These are phyloP conservation scores for Thelonectria rubi DNA, from an alignment of 2,329 filamentous ascomycete species.

Conservation along the genomic window DNA sequence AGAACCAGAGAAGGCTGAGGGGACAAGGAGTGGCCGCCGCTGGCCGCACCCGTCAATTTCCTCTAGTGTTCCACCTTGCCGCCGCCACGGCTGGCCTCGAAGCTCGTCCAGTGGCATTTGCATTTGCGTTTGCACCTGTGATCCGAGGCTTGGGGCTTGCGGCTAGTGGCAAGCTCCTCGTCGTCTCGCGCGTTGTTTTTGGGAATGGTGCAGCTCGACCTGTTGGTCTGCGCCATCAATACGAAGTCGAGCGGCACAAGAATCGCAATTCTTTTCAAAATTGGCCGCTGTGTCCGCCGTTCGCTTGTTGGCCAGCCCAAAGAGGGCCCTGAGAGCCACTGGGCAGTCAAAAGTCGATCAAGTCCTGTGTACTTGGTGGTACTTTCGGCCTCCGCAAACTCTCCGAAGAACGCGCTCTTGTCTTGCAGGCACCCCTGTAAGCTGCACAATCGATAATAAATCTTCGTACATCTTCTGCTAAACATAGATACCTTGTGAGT, in stretches of 20 bases:
- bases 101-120: slow-evolving; percentile 1
- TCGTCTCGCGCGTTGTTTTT: background rate
- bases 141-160: background rate
- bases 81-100: slow-evolving; percentile 16
- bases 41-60: background rate
- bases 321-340: background rate
- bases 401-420: slow-evolving; percentile 19
- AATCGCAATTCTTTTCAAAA: slow-evolving; percentile 7
- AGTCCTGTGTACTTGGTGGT: slow-evolving; percentile 14
- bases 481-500: slow-evolving; percentile 7
- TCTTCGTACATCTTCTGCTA: background rate
- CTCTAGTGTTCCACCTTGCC: slow-evolving; percentile 2
- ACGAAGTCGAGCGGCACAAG: slow-evolving; percentile 10
- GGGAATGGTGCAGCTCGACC: background rate
- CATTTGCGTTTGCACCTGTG: background rate
- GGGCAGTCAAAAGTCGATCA: background rate
- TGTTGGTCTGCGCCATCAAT: slow-evolving; percentile 9
- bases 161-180: slow-evolving; percentile 3
- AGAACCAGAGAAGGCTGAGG: background rate
- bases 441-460: slow-evolving; percentile 4
- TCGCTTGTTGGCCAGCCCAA: slow-evolving; percentile 2
- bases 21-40: background rate
- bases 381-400: slow-evolving; percentile 29
- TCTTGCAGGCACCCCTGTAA: background rate
- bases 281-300: background rate